A percentile compares a stretch with the other conserved stretches of the same genome.
These are phyloP conservation scores for Oidium heveae DNA, from an alignment of 2,329 filamentous ascomycete species.

Conservation along the genomic window DNA sequence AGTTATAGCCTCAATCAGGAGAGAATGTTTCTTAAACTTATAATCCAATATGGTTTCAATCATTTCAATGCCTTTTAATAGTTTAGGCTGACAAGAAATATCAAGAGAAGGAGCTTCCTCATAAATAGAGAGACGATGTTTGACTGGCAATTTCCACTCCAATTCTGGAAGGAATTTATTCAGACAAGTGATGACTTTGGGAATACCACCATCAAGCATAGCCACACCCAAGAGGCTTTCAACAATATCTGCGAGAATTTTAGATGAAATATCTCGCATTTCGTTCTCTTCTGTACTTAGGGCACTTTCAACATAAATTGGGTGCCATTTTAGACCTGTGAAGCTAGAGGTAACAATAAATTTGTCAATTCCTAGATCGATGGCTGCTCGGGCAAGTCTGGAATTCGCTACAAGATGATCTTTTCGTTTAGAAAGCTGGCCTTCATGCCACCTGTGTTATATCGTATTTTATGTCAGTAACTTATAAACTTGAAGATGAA, in stretches of 20 bases:
- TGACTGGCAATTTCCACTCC: constrained; percentile 23
- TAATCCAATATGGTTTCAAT: constrained; percentile 48
- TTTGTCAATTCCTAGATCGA: constrained; percentile 36
- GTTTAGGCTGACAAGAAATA: constrained; percentile 9
- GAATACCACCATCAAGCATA: constrained; percentile 40
- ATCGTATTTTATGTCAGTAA: too few species aligned
- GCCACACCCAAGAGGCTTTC: constrained; percentile 64
- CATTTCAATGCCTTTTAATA: constrained; percentile 19
- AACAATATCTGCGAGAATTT: constrained; percentile 66
- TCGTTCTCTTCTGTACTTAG: constrained; percentile 7
- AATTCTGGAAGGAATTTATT: constrained; percentile 37
- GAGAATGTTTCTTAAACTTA: constrained; percentile 36
- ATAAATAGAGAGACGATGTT: constrained; percentile 20
- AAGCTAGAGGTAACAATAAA: constrained; percentile 49
- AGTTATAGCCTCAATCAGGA: constrained; percentile 59
- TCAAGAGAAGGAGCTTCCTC: constrained; percentile 12
- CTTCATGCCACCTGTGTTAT: constrained; percentile 36
- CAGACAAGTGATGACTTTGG: constrained; percentile 37
- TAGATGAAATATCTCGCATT: constrained; percentile 32
- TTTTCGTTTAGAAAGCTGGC: constrained; percentile 43
- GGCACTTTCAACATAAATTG: constrained; percentile 28
- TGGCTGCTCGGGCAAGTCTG: constrained; percentile 38
- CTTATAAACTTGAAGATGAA: too few species aligned
- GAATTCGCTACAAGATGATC: constrained; percentile 49
- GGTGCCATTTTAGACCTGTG: constrained; percentile 46